phyloP scores from a whole-genome alignment of 106 monocot species.

The Allium cepa region DNA sequence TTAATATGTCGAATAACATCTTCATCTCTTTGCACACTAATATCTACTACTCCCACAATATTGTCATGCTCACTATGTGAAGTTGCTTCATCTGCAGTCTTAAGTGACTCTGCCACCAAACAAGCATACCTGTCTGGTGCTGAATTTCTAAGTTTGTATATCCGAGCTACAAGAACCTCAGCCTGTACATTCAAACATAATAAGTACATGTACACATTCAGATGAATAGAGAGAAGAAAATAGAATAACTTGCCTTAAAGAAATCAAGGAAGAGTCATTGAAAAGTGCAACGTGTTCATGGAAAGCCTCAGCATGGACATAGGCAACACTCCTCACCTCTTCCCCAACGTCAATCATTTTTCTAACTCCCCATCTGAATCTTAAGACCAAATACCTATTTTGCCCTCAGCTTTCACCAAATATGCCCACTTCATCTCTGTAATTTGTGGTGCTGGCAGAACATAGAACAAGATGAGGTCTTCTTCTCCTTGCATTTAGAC shows the following conservation, averaged over 20 bases:
- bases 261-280: constrained; percentile 64
- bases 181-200: constrained; percentile 38
- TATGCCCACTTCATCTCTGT: neutral
- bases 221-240: neutral
- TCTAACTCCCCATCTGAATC: constrained; percentile 84
- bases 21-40: constrained; percentile 62
- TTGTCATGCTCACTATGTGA: constrained; percentile 3
- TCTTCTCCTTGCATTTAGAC: neutral
- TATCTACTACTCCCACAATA: constrained; percentile 69
- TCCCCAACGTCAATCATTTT: constrained; percentile 44
- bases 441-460: neutral
- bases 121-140: constrained; percentile 86
- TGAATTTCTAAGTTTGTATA: constrained; percentile 64
- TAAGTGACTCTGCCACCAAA: constrained; percentile 69
- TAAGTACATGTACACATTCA: neutral
- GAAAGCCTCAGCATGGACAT: constrained; percentile 88
- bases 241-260: constrained; percentile 33
- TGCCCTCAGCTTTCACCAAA: neutral
- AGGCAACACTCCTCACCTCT: constrained; percentile 73
- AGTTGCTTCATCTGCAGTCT: constrained; percentile 1
- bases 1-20: constrained; percentile 65
- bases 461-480: neutral
- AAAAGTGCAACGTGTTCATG: constrained; percentile 66
- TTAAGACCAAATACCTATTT: constrained; percentile 36
- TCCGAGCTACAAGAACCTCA: constrained; percentile 80